Conservation (phyloP, 140 eudicot genomes). For the Anethum foeniculum region DNA sequence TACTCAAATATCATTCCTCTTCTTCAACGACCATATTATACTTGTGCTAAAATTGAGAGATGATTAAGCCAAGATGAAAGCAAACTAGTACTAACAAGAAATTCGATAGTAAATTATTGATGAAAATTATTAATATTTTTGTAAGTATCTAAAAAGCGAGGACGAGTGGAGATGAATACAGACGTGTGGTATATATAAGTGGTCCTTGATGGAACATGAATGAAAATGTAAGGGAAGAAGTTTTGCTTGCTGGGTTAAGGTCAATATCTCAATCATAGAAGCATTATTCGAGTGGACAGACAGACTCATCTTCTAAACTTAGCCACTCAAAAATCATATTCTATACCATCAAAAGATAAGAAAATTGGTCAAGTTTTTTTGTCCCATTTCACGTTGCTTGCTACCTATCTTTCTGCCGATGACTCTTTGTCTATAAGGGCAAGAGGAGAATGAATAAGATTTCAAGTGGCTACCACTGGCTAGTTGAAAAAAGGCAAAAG, state of each 20-base stretch:
- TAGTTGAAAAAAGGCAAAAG: slow-evolving; percentile 9
- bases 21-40: not conserved
- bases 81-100: not conserved
- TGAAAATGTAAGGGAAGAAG: not conserved
- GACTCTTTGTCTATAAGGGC: slow-evolving; percentile 16
- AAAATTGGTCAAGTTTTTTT: slow-evolving; percentile 16
- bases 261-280: slow-evolving; percentile 41
- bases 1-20: too few species aligned
- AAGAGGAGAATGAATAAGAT: slow-evolving; percentile 8
- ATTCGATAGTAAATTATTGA: not conserved
- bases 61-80: not conserved
- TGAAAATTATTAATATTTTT: not conserved
- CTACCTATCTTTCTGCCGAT: slow-evolving; percentile 12
- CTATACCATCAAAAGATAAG: slow-evolving; percentile 10
- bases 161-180: slow-evolving; percentile 22
- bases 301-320: slow-evolving; percentile 24
- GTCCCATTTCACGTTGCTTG: slow-evolving; percentile 30
- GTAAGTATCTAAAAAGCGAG: slow-evolving; percentile 8
- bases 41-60: not conserved
- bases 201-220: slow-evolving; percentile 17
- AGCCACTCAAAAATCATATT: slow-evolving; percentile 16
- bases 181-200: slow-evolving; percentile 17
- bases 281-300: slow-evolving; percentile 37
- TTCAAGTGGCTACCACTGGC: slow-evolving; percentile 14
- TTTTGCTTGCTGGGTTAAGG: slow-evolving; percentile 23